Evolutionary conservation across 306 rosid genomes (phyloP).

Genomic region (Quercus berberidifolia): DNA sequence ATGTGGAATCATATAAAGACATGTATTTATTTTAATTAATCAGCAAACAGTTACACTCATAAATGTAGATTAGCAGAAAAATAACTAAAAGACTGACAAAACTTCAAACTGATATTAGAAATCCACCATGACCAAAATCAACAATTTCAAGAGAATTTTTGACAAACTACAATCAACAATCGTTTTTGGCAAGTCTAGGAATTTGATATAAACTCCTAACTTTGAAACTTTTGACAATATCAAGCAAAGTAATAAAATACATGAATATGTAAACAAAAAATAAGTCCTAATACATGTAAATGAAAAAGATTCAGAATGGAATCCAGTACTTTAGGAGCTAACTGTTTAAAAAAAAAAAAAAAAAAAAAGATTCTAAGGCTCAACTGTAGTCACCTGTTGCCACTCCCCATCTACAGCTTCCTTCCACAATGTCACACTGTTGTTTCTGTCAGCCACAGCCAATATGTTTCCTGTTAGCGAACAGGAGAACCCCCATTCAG

Average conservation of each 20-base stretch:
- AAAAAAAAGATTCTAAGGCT: constrained; percentile 44
- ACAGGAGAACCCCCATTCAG: constrained; percentile 77
- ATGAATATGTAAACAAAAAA: not conserved
- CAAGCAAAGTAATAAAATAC: not conserved
- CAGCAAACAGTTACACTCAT: not conserved
- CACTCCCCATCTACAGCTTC: constrained; percentile 87
- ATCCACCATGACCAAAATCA: not conserved
- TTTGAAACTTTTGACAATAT: not conserved
- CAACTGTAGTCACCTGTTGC: constrained; percentile 82
- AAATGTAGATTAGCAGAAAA: not conserved
- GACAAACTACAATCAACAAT: not conserved
- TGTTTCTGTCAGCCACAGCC: constrained; percentile 83
- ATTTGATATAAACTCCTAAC: no score
- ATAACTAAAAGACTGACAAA: not conserved
- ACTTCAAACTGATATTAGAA: not conserved
- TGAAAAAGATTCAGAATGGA: not conserved
- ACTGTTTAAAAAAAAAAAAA: not conserved
- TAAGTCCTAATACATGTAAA: not conserved
- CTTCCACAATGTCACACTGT: constrained; percentile 76
- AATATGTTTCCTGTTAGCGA: constrained; percentile 79
- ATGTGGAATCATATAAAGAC: no score
- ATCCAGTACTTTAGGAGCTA: not conserved
- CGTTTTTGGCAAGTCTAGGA: not conserved
- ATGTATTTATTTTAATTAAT: no score
- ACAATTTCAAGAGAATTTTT: not conserved